Base-by-base conservation (phyloP, 768 basidiomycete species). In the Lactarius sp. region DNA sequence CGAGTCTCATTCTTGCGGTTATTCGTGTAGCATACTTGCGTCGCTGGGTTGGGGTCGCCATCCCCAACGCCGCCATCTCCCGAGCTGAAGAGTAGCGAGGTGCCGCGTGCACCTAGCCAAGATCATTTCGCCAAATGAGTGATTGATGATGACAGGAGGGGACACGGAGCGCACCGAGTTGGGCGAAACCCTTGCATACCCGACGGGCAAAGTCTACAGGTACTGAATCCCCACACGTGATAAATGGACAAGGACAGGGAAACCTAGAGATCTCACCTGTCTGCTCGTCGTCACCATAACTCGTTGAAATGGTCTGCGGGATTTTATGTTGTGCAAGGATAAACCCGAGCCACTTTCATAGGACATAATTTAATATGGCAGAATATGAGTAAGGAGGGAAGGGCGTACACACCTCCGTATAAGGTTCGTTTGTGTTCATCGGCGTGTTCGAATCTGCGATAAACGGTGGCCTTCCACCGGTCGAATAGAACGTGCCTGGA, bases 1-100 rank as follows among this genome's bases (percentile, higher is more conserved):
- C 73, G 70, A 4, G 83, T 83, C 20, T 54, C 70, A 67, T 85
- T 87, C 27, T 68, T 71, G 5, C 83, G 86, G 68, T 84, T 79
- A 68, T 88, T 88, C 4, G 83, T 79, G 60, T 77, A 71, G 69
- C 88, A 90, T 42, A 70, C 42, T 59, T 84, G 81, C 14, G 77
- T 83, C 0, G 76, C 74, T n/a, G 85, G 84, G 69, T 87, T 63
- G 0, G 79, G 55, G 66, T 84, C 70, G 20, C 82, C 80, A 69
- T 85, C 88, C 4, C 88, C 88, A 33, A 89, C 88, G 14, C 88
- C 88, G n/a, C 70, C 70, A 62, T 90, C 88, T 14, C 88, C 87
- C 34, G 85, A 85, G n/a, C 83, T 78, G 72, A 87, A 88, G 47
- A 83, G 69, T n/a, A 90, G 49, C 10, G 86, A 84, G 22, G 85